A percentile compares a stretch with the other conserved stretches of the same genome.
Evolutionary conservation across 164 flowering plant species (phyloP).

Genomic region (Magnolia sinica): DNA sequence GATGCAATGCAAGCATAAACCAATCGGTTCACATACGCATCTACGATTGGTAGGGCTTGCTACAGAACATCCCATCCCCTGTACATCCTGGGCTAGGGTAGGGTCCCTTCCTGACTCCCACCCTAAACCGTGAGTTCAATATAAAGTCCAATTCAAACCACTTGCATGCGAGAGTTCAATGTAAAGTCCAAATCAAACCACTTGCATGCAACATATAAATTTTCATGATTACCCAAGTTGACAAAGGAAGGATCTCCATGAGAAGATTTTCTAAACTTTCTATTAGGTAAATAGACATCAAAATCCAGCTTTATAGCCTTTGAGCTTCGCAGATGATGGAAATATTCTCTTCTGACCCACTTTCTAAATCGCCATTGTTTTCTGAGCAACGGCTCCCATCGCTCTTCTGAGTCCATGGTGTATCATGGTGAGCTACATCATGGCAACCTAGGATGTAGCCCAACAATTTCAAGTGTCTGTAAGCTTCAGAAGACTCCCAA

Average conservation of each 20-base stretch:
- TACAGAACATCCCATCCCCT: too few relatives aligned
- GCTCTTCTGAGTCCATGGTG: slow-evolving; percentile 59
- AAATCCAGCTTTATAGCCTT: slow-evolving; percentile 40
- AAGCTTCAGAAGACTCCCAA: slow-evolving; percentile 71
- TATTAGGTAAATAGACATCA: slow-evolving; percentile 81
- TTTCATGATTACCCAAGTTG: slow-evolving; percentile 41
- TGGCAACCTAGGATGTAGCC: slow-evolving; percentile 75
- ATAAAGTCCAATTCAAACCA: too few relatives aligned
- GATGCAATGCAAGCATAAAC: too few relatives aligned
- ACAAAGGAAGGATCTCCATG: slow-evolving; percentile 73
- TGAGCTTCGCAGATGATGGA: slow-evolving; percentile 24
- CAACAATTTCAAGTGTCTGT: slow-evolving; percentile 67
- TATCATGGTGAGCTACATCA: slow-evolving; percentile 55
- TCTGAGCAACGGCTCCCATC: slow-evolving; percentile 12
- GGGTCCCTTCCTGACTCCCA: too few relatives aligned
- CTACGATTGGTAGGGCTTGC: too few relatives aligned
- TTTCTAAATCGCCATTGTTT: background rate
- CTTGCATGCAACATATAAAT: too few relatives aligned
- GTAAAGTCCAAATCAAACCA: too few relatives aligned
- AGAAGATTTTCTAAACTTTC: slow-evolving; percentile 70
- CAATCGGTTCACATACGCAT: too few relatives aligned
- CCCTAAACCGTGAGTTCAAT: too few relatives aligned
- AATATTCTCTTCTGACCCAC: slow-evolving; percentile 13
- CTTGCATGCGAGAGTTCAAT: too few relatives aligned
- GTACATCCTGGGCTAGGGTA: too few relatives aligned